Conservation (phyloP, 345 rosid genomes). For the Orychophragmus violaceus region DNA sequence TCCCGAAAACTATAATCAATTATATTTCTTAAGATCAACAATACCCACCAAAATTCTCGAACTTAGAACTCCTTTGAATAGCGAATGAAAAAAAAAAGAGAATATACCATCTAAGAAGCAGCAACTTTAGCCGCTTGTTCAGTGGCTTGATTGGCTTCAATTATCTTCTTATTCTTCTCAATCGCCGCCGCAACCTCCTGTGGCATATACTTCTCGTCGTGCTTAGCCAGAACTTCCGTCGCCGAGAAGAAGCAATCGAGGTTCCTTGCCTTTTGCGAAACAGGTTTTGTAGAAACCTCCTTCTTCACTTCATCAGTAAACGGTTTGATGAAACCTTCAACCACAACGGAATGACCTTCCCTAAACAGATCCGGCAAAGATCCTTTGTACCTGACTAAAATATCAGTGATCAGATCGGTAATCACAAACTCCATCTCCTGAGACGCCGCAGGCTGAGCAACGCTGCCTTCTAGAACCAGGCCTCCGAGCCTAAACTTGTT, state of each 20-base stretch:
- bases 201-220: conserved; percentile 99
- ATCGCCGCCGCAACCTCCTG: conserved; percentile 88
- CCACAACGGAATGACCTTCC: conserved; percentile 94
- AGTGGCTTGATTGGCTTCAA: conserved; percentile 37
- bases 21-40: not conserved
- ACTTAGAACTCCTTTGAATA: not conserved
- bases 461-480: conserved; percentile 90
- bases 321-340: conserved; percentile 87
- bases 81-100: conserved; percentile 1
- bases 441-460: conserved; percentile 61
- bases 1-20: conserved; percentile 1
- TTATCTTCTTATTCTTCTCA: conserved; percentile 85
- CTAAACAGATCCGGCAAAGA: conserved; percentile 84
- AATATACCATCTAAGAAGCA: conserved; percentile 23
- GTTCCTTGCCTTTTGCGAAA: conserved; percentile 64
- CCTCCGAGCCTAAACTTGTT: conserved; percentile 80
- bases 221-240: conserved; percentile 89
- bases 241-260: conserved; percentile 69
- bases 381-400: conserved; percentile 70
- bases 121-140: conserved; percentile 26
- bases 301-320: conserved; percentile 51
- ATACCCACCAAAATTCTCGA: conserved; percentile 7
- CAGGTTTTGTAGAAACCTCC: conserved; percentile 41
- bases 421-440: conserved; percentile 82
- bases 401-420: conserved; percentile 81